Evolutionary conservation across 1,139 yeast genomes (phyloP).

Genomic region (Sugiyamaella neomexicana): DNA sequence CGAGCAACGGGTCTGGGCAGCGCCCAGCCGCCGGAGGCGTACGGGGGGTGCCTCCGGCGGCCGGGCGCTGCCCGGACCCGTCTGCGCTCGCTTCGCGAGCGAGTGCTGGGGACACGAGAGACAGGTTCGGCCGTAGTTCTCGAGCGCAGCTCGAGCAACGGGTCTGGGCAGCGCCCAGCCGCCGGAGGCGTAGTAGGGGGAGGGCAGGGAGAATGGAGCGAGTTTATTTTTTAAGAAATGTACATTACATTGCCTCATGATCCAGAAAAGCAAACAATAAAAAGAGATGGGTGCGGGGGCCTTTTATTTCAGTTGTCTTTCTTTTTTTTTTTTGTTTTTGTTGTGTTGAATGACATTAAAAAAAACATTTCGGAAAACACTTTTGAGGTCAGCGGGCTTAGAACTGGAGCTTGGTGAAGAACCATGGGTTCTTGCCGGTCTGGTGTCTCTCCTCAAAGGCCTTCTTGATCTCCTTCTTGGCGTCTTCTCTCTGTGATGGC

Average conservation of each 20-base stretch:
- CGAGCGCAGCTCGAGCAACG: not conserved
- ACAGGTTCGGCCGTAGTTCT: too few species aligned
- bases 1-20: too few species aligned
- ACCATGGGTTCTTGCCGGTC: conserved; percentile 99
- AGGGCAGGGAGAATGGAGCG: not conserved
- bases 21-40: too few species aligned
- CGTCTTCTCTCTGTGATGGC: conserved; percentile 99
- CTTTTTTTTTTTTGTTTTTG: not conserved
- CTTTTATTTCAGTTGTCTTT: not conserved
- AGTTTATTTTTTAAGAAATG: conserved; percentile 13
- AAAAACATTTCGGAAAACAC: conserved; percentile 20
- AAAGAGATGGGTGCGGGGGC: not conserved
- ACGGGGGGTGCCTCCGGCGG: too few species aligned
- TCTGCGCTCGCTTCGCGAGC: not conserved
- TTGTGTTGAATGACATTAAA: conserved; percentile 14
- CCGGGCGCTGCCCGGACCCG: conserved; percentile 4
- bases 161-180: conserved; percentile 1
- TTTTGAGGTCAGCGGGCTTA: conserved; percentile 45
- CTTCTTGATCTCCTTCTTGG: conserved; percentile 98
- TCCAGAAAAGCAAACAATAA: conserved; percentile 12
- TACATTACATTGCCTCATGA: conserved; percentile 16
- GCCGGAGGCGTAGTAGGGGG: conserved; percentile 1
- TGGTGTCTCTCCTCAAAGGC: conserved; percentile 99
- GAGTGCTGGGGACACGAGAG: too few species aligned
- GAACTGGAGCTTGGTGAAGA: conserved; percentile 98